Percentiles rank a stretch among this genome's conserved stretches.
Conservation (phyloP, 352 stramenopile genomes). For the Phytophthora macrochlamydospora region DNA sequence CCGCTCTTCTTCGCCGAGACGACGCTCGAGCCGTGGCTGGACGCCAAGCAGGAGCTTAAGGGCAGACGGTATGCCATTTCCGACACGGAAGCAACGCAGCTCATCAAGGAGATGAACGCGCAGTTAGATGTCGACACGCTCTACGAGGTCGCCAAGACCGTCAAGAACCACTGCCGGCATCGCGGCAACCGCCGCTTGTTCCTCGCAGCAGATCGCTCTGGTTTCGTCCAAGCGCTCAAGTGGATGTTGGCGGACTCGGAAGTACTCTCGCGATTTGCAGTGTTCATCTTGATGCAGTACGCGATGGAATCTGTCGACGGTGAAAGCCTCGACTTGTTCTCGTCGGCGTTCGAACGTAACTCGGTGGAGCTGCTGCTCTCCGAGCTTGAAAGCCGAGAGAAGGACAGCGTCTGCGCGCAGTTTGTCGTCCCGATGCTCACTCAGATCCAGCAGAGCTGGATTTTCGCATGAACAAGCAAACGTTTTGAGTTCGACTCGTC, state of each 20-base stretch:
- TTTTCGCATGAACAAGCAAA: constrained; percentile 47
- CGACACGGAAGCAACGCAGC: constrained; percentile 43
- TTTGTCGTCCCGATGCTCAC: constrained; percentile 62
- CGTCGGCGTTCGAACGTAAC: constrained; percentile 66
- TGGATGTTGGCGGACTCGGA: constrained; percentile 73
- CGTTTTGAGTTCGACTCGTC: background rate
- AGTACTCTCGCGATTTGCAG: constrained; percentile 58
- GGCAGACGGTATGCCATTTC: constrained; percentile 63
- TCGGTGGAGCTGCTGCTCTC: constrained; percentile 57
- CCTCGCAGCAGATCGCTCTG: constrained; percentile 40
- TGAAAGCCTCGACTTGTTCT: constrained; percentile 46
- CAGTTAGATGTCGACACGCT: constrained; percentile 62
- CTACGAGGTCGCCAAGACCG: constrained; percentile 61
- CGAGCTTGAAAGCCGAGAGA: constrained; percentile 34
- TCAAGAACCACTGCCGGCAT: constrained; percentile 80
- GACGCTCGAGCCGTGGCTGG: constrained; percentile 59
- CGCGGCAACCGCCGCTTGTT: constrained; percentile 74
- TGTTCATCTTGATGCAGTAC: constrained; percentile 72
- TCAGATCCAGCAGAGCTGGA: constrained; percentile 60
- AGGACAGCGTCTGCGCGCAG: constrained; percentile 28
- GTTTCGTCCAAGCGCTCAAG: constrained; percentile 57
- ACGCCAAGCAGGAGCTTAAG: constrained; percentile 52
- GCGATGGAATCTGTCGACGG: constrained; percentile 45
- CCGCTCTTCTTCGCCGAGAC: constrained; percentile 55
- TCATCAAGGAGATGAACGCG: constrained; percentile 69